A percentile compares a stretch with the other conserved stretches of the same genome.
Evolutionary conservation across 1,139 yeast genomes (phyloP).

Genomic region (Geotrichum klebahnii): DNA sequence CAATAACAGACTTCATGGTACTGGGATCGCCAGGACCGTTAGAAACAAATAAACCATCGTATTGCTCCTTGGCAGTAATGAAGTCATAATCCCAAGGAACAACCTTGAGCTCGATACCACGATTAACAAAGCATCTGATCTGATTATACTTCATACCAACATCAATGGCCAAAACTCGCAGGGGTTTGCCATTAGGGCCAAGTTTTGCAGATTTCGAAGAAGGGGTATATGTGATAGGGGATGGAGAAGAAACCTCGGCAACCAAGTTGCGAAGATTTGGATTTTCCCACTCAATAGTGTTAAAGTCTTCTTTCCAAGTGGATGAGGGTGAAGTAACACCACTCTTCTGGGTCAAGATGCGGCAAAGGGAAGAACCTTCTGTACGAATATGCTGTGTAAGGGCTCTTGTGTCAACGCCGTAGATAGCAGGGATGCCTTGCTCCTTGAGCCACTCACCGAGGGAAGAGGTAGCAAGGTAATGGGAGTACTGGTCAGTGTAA

Average conservation of each 20-base stretch:
- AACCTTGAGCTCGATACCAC: conserved; percentile 94
- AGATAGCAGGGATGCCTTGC: conserved; percentile 90
- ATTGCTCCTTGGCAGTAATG: conserved; percentile 50
- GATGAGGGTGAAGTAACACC: conserved; percentile 43
- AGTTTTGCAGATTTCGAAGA: conserved; percentile 49
- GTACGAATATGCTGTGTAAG: conserved; percentile 90
- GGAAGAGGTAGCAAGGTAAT: conserved; percentile 85
- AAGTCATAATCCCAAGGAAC: conserved; percentile 96
- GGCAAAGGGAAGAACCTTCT: conserved; percentile 88
- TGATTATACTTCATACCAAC: conserved; percentile 98
- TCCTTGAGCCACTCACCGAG: conserved; percentile 90
- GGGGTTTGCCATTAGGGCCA: conserved; percentile 67
- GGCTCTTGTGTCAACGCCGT: conserved; percentile 96
- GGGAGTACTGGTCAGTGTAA: conserved; percentile 94
- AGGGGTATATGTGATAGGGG: conserved; percentile 72
- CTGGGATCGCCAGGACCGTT: conserved; percentile 99
- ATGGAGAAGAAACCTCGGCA: conserved; percentile 75
- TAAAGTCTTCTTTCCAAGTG: conserved; percentile 69
- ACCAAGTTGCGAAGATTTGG: conserved; percentile 91
- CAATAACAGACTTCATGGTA: conserved; percentile 64
- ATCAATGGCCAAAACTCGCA: conserved; percentile 86
- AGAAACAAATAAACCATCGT: conserved; percentile 92
- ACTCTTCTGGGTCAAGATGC: conserved; percentile 60
- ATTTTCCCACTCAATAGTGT: conserved; percentile 83
- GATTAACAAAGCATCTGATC: conserved; percentile 89